phyloP scores from a whole-genome alignment of 352 stramenopile genomes.

The Globisporangium megalacanthum region DNA sequence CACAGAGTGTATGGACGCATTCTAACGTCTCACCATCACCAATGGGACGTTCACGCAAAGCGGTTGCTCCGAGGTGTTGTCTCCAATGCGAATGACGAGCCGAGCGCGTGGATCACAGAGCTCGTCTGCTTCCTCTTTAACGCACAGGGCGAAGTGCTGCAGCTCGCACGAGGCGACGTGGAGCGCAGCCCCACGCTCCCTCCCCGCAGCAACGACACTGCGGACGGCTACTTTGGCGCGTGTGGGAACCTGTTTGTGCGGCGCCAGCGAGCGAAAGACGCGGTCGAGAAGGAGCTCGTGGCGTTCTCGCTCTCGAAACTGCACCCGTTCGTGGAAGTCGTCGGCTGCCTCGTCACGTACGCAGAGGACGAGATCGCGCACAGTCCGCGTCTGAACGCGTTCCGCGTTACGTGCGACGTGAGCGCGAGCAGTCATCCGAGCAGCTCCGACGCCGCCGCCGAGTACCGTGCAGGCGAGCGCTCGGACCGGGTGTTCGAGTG shows the following conservation, averaged over 20 bases:
- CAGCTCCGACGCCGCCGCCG: background rate
- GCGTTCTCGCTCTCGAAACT: constrained; percentile 32
- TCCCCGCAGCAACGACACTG: constrained; percentile 4
- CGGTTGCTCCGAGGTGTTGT: constrained; percentile 29
- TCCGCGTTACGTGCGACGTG: constrained; percentile 37
- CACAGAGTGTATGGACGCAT: no score
- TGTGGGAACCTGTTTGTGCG: constrained; percentile 24
- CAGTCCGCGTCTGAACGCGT: constrained; percentile 34
- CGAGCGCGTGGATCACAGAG: constrained; percentile 35
- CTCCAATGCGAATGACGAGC: no score
- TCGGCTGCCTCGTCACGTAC: constrained; percentile 42
- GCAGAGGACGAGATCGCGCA: constrained; percentile 44
- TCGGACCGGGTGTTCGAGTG: constrained; percentile 16
- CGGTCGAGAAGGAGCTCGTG: constrained; percentile 32
- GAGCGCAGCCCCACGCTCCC: no score
- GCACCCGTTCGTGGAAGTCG: constrained; percentile 40
- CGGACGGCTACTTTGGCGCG: constrained; percentile 23
- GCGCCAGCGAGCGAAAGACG: constrained; percentile 34
- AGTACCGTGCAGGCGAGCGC: constrained; percentile 16
- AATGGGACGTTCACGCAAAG: no score
- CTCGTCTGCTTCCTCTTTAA: constrained; percentile 48
- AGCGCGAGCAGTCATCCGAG: constrained; percentile 9
- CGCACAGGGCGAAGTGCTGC: constrained; percentile 46
- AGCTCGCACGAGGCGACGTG: constrained; percentile 24
- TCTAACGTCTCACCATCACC: no score